phyloP scores from a whole-genome alignment of 1,284 basidiomycete species.

The Microbotryomycetes sp. region DNA sequence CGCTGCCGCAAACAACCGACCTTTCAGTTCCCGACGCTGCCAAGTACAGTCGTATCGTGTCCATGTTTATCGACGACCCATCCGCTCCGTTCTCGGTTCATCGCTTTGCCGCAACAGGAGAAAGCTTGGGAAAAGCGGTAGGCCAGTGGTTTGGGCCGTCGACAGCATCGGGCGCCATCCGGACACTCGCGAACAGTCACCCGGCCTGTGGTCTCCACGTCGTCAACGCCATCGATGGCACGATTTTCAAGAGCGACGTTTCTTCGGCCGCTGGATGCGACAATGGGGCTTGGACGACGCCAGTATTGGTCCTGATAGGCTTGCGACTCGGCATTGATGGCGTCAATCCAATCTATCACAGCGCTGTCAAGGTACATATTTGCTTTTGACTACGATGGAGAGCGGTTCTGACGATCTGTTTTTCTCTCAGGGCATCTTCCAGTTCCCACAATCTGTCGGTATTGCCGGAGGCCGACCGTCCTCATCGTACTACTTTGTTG shows the following conservation, averaged over 20 bases:
- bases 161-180: conserved; percentile 90
- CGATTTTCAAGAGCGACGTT: conserved; percentile 79
- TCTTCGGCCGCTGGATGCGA: conserved; percentile 47
- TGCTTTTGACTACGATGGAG: not conserved
- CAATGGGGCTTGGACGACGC: conserved; percentile 58
- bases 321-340: conserved; percentile 82
- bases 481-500: conserved; percentile 96
- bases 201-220: conserved; percentile 75
- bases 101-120: conserved; percentile 88
- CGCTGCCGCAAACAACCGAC: conserved; percentile 41
- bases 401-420: not conserved
- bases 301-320: conserved; percentile 80
- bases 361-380: conserved; percentile 74
- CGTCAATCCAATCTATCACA: conserved; percentile 91
- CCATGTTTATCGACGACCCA: conserved; percentile 92
- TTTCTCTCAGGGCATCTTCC: conserved; percentile 66
- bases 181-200: conserved; percentile 71
- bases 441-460: conserved; percentile 89
- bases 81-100: conserved; percentile 91
- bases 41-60: conserved; percentile 75
- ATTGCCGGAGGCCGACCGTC: conserved; percentile 92
- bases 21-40: conserved; percentile 26
- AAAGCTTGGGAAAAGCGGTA: conserved; percentile 80
- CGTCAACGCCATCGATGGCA: conserved; percentile 71
- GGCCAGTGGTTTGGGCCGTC: conserved; percentile 98